A percentile compares a stretch with the other conserved stretches of the same genome.
Evolutionary conservation across 768 basidiomycete species (phyloP).

Genomic region (Tylopilus sp.): DNA sequence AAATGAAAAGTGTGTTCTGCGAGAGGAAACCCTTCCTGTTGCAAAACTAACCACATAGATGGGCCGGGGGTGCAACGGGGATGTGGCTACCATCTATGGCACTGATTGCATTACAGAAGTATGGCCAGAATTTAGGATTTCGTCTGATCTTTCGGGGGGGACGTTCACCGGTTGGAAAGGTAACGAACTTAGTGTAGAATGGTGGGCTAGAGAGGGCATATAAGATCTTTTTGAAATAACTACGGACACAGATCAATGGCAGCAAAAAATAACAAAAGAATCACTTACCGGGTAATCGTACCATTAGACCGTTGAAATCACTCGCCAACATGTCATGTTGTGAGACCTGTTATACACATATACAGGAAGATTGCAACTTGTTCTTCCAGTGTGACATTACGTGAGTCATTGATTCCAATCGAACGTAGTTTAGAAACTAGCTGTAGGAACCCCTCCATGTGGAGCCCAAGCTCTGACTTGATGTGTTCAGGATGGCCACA

Average conservation of each 20-base stretch:
- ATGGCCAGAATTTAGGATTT: no score
- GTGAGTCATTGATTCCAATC: not conserved
- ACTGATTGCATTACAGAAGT: no score
- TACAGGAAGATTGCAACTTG: not conserved
- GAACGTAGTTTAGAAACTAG: not conserved
- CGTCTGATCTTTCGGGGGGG: not conserved
- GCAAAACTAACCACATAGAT: not conserved
- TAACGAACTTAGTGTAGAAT: not conserved
- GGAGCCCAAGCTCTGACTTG: not conserved
- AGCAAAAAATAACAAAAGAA: not conserved
- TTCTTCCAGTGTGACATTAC: not conserved
- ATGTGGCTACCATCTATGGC: not conserved
- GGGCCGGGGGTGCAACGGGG: not conserved
- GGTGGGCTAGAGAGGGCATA: not conserved
- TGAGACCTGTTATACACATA: not conserved
- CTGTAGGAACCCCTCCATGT: not conserved
- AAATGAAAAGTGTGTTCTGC: slow-evolving; percentile 38
- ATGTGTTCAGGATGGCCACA: not conserved
- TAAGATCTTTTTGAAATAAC: not conserved
- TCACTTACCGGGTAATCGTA: not conserved
- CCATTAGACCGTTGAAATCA: not conserved
- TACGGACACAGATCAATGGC: not conserved
- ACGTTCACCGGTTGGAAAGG: no score
- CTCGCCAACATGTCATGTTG: not conserved
- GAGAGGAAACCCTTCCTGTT: slow-evolving; percentile 30